Base-by-base conservation (phyloP, 441 rosid species). In the Erodium moschatum region DNA sequence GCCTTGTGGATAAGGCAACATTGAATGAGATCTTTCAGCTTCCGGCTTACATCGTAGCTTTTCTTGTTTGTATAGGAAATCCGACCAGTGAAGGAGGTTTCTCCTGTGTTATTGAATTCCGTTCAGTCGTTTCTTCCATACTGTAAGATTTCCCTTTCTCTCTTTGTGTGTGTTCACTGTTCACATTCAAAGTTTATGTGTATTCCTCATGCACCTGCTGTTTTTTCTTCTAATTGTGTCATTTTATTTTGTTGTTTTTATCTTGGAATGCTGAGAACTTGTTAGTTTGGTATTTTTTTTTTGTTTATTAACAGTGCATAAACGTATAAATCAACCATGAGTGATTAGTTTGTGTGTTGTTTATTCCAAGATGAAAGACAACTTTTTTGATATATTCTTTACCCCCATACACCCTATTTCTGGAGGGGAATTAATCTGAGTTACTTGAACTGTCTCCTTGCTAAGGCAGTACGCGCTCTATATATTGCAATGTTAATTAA, bases 51-150 rank as follows among this genome's bases (percentile, higher is more conserved):
- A 60, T 10, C 33, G 20, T 60, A 20, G 64, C 64, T 60, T 66
- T 62, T 67, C 64, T 67, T 67, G 13, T 74, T 74, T 75, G 29
- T 68, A 40, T 76, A 95, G 99, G 98, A 86, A 76, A 83, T 90
- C 73, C 85, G 62, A 72, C 95, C 90, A 62, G 99, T 92, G 52
- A 95, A 90, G 85, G 98, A 95, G 72, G 97, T 92, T 71, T 86
- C 85, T 71, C 98, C 99, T 24, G 79, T 73, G 75, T 82, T 92
- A 68, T 82, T 95, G 85, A 89, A 83, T 66, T 92, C 96, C 67
- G 78, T 83, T 73, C 95, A 89, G 48, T 89, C 98, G 64, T 78
- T 90, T 77, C 91, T 92, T 77, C 96, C 97, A 63, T 90, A 86
- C 69, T 92, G 99, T 95, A 77, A 92, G 98, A 70, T 78, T 11